phyloP scores from a whole-genome alignment of 2,329 filamentous ascomycete species.

The Hypoxylon sp. region DNA sequence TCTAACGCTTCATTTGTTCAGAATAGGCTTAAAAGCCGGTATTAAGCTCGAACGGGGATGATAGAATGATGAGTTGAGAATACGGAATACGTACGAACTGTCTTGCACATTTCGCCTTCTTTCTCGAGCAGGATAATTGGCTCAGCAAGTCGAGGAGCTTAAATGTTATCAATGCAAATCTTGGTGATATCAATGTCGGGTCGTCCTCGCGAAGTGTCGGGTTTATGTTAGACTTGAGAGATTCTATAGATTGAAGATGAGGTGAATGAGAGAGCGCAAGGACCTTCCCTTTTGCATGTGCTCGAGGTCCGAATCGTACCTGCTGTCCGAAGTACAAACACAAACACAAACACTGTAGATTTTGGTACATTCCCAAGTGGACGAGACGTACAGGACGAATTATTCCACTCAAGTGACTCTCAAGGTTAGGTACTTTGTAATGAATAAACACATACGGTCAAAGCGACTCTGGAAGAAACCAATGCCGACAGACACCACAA shows the following conservation, averaged over 20 bases:
- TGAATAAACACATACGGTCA: conserved; percentile 4
- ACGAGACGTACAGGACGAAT: not conserved
- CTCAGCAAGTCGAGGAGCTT: not conserved
- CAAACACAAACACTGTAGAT: not conserved
- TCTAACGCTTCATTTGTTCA: not conserved
- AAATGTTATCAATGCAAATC: not conserved
- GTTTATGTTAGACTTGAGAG: not conserved
- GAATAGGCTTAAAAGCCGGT: not conserved
- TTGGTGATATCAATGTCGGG: not conserved
- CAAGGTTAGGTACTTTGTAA: not conserved
- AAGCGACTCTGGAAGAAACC: conserved; percentile 5
- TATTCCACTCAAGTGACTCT: not conserved
- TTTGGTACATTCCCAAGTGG: not conserved
- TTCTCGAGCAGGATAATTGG: not conserved
- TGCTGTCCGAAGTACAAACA: conserved; percentile 16
- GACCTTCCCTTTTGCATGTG: conserved; percentile 12
- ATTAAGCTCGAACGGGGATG: not conserved
- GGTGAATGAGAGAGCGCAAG: conserved; percentile 1
- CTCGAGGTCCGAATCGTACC: conserved; percentile 6
- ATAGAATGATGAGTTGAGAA: not conserved
- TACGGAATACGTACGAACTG: conserved; percentile 29
- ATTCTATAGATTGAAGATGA: not conserved
- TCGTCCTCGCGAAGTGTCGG: not conserved
- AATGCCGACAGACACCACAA: not conserved
- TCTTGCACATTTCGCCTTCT: conserved; percentile 31